These are phyloP conservation scores for Medicago lupulina DNA, from an alignment of 306 rosid genomes.

Conservation along the genomic window DNA sequence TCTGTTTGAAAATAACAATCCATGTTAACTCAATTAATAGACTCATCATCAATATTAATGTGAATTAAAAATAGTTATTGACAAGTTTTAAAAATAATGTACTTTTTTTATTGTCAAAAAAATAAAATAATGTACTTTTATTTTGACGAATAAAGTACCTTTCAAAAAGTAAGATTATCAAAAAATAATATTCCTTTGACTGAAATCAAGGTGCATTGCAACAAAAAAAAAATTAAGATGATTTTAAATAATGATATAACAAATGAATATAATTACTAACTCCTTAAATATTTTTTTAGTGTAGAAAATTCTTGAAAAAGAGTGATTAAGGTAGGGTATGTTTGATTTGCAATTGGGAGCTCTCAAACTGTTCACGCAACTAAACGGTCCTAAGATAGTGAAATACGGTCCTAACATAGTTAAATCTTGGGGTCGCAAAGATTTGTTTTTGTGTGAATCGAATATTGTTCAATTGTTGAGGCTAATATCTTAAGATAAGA, in stretches of 20 bases:
- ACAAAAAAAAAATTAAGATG: too few relatives aligned
- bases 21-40: background rate
- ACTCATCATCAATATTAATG: background rate
- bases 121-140: too few relatives aligned
- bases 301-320: background rate
- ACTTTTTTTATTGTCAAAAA: too few relatives aligned
- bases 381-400: too few relatives aligned
- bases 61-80: background rate
- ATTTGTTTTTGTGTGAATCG: too few relatives aligned
- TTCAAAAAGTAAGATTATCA: background rate
- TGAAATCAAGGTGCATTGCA: too few relatives aligned
- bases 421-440: too few relatives aligned
- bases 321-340: background rate
- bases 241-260: too few relatives aligned
- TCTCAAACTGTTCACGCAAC: background rate
- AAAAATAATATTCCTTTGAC: too few relatives aligned
- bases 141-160: background rate
- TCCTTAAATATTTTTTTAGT: background rate
- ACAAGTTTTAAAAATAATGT: background rate
- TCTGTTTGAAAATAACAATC: slow-evolving; percentile 44
- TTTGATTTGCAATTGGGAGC: background rate
- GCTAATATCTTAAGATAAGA: too few relatives aligned
- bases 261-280: background rate
- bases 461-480: too few relatives aligned
- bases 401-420: too few relatives aligned